A percentile compares a stretch with the other conserved stretches of the same genome.
Conservation (phyloP, 768 basidiomycete genomes). For the Pleurotus ostreatus region DNA sequence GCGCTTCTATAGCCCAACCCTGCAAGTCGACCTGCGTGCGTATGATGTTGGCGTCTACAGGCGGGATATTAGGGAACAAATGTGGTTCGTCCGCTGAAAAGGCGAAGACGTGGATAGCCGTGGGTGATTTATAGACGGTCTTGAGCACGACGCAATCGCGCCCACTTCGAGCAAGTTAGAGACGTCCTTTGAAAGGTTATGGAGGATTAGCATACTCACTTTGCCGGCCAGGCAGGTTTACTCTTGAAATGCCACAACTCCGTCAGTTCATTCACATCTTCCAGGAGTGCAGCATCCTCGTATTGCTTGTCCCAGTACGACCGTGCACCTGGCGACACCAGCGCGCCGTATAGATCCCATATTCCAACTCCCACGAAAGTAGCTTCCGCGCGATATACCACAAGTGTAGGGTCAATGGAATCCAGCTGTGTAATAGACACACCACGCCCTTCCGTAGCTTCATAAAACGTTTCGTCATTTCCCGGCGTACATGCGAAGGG, state of each 20-base stretch:
- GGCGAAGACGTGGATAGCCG: constrained; percentile 90
- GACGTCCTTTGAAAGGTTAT: constrained; percentile 11
- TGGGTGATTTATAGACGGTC: constrained; percentile 96
- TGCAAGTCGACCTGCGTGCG: constrained; percentile 97
- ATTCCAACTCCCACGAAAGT: constrained; percentile 94
- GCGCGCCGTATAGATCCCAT: constrained; percentile 90
- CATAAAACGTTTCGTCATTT: constrained; percentile 9
- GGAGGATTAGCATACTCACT: constrained; percentile 49
- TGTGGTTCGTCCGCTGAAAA: constrained; percentile 91
- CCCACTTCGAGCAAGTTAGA: constrained; percentile 47
- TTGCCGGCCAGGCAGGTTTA: constrained; percentile 90
- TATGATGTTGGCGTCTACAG: constrained; percentile 71
- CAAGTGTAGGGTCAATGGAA: constrained; percentile 94
- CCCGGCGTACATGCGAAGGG: constrained; percentile 6
- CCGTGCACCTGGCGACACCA: constrained; percentile 82
- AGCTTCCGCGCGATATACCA: constrained; percentile 94
- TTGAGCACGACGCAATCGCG: constrained; percentile 88
- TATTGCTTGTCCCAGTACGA: constrained; percentile 87
- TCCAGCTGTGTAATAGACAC: constrained; percentile 95
- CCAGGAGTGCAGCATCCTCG: constrained; percentile 81
- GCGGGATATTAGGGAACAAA: constrained; percentile 73
- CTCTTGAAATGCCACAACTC: constrained; percentile 93
- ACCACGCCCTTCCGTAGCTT: constrained; percentile 81
- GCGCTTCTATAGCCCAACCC: constrained; percentile 94
- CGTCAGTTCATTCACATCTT: constrained; percentile 87